Evolutionary conservation across 108 stramenopile species (phyloP), one percentile per base, ranked within the genome.

Genomic region (Nitzschia inconspicua): DNA sequence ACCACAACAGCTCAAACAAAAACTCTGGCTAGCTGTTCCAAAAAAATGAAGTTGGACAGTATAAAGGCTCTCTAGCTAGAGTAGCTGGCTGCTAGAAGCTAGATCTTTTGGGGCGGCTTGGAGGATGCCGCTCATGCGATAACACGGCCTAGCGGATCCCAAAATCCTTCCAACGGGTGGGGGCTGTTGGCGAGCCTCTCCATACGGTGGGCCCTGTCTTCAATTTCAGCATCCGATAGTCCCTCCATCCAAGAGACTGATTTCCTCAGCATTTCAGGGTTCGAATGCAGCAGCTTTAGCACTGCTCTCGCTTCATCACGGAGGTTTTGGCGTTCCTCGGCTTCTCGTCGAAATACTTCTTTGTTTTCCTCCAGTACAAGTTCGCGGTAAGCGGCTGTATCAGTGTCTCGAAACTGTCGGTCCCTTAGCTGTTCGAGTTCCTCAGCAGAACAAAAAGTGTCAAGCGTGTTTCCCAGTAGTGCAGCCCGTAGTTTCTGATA

Each of bases 91-190:
- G n/a, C n/a, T n/a, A n/a, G n/a, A n/a, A n/a, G n/a, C n/a, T n/a
- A n/a, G n/a, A n/a, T n/a, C n/a, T n/a, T n/a, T n/a, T n/a, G n/a
- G n/a, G n/a, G n/a, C n/a, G n/a, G n/a, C n/a, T n/a, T n/a, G n/a
- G n/a, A n/a, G n/a, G n/a, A n/a, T n/a, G n/a, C n/a, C n/a, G n/a
- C n/a, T n/a, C n/a, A n/a, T n/a, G n/a, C 57, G 1, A 73, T n/a
- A 29, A 57, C 34, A 37, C 76, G 51, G 18, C 76, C 76, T 40
- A 61, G 76, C 39, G 47, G 48, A 28, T 77, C 76, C 71, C 71
- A 77, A 40, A 60, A 65, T 27, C 76, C 76, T 37, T 36, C 36
- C 18, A 77, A 11, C 1, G 70, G 76, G 52, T 77, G 76, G 28
- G 70, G 66, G 32, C 46, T 50, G 16, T 68, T 47, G 0, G 76